Evolutionary conservation across 805 yeast species (phyloP), one percentile per base, ranked within the genome.

Genomic region (Pichia gijzeniarum): DNA sequence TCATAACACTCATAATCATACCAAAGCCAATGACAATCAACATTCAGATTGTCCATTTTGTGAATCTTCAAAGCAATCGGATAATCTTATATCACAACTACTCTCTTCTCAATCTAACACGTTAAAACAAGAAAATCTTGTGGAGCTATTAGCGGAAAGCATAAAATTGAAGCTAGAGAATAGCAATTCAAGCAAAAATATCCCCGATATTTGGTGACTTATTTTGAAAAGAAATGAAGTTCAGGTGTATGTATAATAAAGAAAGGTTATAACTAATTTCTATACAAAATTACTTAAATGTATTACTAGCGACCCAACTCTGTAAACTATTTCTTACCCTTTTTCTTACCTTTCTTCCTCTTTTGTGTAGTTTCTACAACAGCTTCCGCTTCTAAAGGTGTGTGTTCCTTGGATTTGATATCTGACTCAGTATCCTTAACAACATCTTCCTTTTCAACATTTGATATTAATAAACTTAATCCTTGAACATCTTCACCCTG

Each of bases 401-500:
- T 38, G 12, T 12, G 22, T 20, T n/a, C 41, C 31, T 32, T 30
- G 14, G 42, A 17, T n/a, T n/a, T 27, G 2, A n/a, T n/a, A 9
- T 35, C 35, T 32, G 41, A 18, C 16, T 19, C 38, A 6, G 12
- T 16, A 19, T 49, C 44, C 19, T 44, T 52, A 21, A 51, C 51
- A 20, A 50, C 40, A 18, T 48, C 48, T 16, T 44, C 48, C n/a
- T 50, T 51, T 20, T 53, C 53, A 20, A 45, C 51, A 43, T 60
- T 58, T 12, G 55, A 45, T 53, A 61, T 48, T 18, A 57, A 40
- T 38, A 60, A 45, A 20, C 59, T 48, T 21, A 59, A 45, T 3
- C 65, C 65, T 16, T 56, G 56, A 20, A 60, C 41, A 41, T 60
- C 60, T n/a, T 53, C 40, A 12, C 51, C 46, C 2, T 48, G 38